Evolutionary conservation across 106 monocot genomes (phyloP).

Genomic region (Gastrodia elata): DNA sequence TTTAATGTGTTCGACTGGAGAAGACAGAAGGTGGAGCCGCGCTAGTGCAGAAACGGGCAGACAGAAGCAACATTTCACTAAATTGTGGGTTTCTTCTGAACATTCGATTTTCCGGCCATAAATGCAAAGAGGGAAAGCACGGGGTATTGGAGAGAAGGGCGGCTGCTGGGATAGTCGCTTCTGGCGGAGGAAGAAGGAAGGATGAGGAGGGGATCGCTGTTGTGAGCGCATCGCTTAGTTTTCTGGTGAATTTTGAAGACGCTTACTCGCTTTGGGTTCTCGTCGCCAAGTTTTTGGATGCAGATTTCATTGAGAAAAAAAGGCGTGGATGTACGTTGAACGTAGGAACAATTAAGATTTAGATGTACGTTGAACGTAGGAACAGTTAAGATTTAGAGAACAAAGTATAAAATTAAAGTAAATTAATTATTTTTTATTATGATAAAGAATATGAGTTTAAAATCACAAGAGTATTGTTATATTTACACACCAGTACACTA

Average conservation of each 20-base stretch:
- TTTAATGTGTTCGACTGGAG: slow-evolving; percentile 83
- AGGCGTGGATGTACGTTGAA: slow-evolving; percentile 79
- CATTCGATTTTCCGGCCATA: slow-evolving; percentile 39
- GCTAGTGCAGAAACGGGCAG: slow-evolving; percentile 71
- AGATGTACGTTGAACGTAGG: slow-evolving; percentile 50
- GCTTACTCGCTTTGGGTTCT: slow-evolving; percentile 68
- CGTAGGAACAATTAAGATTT: slow-evolving; percentile 58
- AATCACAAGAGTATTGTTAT: no score
- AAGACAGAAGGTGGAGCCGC: slow-evolving; percentile 56
- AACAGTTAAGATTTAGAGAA: slow-evolving; percentile 38
- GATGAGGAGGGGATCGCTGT: slow-evolving; percentile 38
- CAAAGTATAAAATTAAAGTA: background rate
- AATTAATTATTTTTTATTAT: no score
- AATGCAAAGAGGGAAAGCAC: slow-evolving; percentile 27
- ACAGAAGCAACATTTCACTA: slow-evolving; percentile 59
- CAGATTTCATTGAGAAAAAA: slow-evolving; percentile 81
- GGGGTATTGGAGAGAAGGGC: slow-evolving; percentile 28
- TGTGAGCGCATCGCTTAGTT: slow-evolving; percentile 56
- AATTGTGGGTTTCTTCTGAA: slow-evolving; percentile 47
- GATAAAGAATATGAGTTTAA: no score
- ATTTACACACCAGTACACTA: no score
- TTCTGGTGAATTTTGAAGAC: slow-evolving; percentile 59
- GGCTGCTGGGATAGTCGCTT: slow-evolving; percentile 1
- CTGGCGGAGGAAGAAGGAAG: slow-evolving; percentile 8
- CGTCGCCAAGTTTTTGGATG: slow-evolving; percentile 65